Evolutionary conservation across 345 rosid genomes (phyloP).

Genomic region (Eucalyptus lansdowneana): DNA sequence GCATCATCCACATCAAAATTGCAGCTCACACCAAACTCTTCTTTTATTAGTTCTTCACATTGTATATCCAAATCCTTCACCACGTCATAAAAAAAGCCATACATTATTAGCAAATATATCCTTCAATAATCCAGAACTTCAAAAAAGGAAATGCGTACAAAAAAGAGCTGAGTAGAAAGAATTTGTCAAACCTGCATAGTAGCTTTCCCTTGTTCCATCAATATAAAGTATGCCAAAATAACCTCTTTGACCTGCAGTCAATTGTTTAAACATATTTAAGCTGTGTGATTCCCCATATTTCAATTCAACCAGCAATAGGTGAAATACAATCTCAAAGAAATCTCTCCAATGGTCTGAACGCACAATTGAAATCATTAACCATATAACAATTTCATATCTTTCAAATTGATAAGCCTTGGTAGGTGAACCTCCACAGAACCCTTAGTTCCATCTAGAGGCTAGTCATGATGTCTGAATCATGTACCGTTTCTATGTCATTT

Average conservation of each 20-base stretch:
- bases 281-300: background rate
- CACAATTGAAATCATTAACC: background rate
- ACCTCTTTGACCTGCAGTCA: constrained; percentile 84
- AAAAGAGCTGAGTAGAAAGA: background rate
- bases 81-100: background rate
- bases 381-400: background rate
- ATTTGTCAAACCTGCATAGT: constrained; percentile 45
- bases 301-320: background rate
- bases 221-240: constrained; percentile 71
- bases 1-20: constrained; percentile 97
- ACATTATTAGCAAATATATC: background rate
- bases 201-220: constrained; percentile 98
- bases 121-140: background rate
- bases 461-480: background rate
- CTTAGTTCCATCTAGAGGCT: background rate
- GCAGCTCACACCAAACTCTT: constrained; percentile 73
- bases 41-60: constrained; percentile 75
- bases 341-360: background rate
- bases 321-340: background rate
- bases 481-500: background rate
- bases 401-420: background rate
- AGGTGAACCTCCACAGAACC: background rate
- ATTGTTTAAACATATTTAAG: background rate
- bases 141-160: background rate
- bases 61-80: constrained; percentile 68